These are phyloP conservation scores for Solanum peruvianum DNA, from an alignment of 257 asterid species.

Conservation along the genomic window DNA sequence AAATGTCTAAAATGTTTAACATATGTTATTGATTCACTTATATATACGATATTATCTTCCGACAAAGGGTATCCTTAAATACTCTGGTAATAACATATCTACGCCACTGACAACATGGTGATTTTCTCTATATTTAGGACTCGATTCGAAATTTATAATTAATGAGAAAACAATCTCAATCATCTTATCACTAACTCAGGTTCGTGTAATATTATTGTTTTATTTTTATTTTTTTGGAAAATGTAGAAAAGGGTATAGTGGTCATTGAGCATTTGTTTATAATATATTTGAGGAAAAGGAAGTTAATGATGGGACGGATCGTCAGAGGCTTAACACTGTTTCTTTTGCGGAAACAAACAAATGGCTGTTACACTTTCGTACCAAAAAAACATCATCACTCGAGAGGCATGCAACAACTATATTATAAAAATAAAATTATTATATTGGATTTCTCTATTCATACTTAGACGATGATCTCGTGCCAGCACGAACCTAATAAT, in stretches of 20 bases:
- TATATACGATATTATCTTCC: no score
- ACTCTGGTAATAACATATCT: no score
- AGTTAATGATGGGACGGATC: not conserved
- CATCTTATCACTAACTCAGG: not conserved
- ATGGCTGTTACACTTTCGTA: not conserved
- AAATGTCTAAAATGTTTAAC: no score
- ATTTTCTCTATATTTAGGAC: no score
- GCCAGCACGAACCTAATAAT: no score
- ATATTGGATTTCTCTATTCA: no score
- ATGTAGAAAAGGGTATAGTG: not conserved
- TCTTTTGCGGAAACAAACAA: conserved; percentile 16
- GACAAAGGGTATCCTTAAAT: not conserved
- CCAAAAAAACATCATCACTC: not conserved
- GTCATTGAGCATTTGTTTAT: not conserved
- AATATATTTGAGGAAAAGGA: not conserved
- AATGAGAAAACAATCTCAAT: no score
- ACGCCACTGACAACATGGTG: not conserved
- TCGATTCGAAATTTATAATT: no score
- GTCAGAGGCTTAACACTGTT: conserved; percentile 10
- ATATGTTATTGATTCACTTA: not conserved
- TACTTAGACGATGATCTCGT: no score
- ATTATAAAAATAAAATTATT: no score
- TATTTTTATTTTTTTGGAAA: not conserved
- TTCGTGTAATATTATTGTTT: not conserved
- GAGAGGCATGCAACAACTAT: not conserved